These are phyloP conservation scores for Eucalyptus camaldulensis DNA, from an alignment of 345 rosid genomes.

Conservation along the genomic window DNA sequence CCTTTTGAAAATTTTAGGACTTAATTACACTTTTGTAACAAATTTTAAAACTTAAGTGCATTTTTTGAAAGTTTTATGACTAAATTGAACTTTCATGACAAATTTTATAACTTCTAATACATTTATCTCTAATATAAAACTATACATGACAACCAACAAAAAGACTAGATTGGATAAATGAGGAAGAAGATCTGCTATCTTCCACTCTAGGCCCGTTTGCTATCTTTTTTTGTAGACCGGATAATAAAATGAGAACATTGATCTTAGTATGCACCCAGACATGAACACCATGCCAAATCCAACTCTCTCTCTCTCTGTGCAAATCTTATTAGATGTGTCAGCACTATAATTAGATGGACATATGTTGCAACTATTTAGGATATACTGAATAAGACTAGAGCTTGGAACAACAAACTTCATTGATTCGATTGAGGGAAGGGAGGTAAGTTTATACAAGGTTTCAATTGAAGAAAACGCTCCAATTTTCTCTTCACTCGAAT, in stretches of 20 bases:
- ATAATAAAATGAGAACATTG: background rate
- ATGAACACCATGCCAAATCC: background rate
- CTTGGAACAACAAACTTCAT: background rate
- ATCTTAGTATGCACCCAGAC: background rate
- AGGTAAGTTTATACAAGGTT: background rate
- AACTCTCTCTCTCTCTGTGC: background rate
- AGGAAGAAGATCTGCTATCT: background rate
- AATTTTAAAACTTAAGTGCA: too few relatives aligned
- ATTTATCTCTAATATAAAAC: background rate
- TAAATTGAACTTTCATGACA: too few relatives aligned
- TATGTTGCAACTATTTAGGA: too few relatives aligned
- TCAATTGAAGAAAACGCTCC: background rate
- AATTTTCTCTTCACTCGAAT: too few relatives aligned
- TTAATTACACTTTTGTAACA: too few relatives aligned
- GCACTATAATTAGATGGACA: background rate
- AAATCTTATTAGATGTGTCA: background rate
- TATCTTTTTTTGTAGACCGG: background rate
- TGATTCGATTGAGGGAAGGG: background rate
- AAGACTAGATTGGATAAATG: background rate
- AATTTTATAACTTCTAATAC: too few relatives aligned
- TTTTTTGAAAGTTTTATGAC: too few relatives aligned
- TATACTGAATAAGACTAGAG: background rate
- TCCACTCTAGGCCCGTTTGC: background rate
- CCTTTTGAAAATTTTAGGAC: too few relatives aligned
- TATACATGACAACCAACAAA: background rate